Evolutionary conservation across 306 rosid species (phyloP).

Genomic region (Malus asiatica): DNA sequence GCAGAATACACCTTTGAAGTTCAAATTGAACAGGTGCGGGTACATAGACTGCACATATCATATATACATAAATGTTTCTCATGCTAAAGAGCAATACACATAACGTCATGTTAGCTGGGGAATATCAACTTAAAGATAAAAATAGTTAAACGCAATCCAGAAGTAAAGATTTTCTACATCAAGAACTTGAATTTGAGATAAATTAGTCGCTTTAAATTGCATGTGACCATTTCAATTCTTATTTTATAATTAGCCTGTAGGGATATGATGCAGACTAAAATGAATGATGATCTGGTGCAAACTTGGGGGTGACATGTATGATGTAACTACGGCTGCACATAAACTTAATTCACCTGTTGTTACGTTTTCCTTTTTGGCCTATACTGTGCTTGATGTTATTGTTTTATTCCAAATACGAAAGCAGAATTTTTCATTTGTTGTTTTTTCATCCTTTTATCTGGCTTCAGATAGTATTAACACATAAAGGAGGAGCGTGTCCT

Average conservation of each 20-base stretch:
- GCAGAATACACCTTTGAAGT: not conserved
- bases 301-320: not conserved
- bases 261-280: not conserved
- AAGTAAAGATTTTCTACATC: not conserved
- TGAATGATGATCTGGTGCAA: not conserved
- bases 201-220: not conserved
- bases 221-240: not conserved
- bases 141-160: not conserved
- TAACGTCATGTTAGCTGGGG: not conserved
- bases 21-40: not conserved
- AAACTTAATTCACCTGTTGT: not conserved
- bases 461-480: slow-evolving; percentile 43
- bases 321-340: not conserved
- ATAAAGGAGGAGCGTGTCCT: slow-evolving; percentile 30
- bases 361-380: not conserved
- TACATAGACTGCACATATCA: not conserved
- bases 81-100: not conserved
- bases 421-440: not conserved
- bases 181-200: not conserved
- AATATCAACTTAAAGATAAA: not conserved
- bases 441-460: not conserved
- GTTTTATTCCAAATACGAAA: not conserved
- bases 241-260: not conserved
- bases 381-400: not conserved
- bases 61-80: not conserved